Base-by-base conservation (phyloP, 371 early-diverging fungal genomes). In the Mortierella sp. region DNA sequence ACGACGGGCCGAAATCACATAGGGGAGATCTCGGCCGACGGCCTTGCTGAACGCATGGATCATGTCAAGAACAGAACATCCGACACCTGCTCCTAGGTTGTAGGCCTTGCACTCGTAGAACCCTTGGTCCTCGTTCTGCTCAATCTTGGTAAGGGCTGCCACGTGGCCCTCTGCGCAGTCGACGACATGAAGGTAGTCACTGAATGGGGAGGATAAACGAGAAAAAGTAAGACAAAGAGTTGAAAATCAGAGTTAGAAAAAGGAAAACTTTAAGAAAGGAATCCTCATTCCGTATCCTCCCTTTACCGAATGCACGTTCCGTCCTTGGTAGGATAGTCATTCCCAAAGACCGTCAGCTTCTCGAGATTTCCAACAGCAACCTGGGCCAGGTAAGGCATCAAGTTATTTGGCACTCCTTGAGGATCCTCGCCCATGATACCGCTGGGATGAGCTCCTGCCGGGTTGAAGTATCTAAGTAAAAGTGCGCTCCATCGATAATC, bases 131-230 rank as follows among this genome's bases (percentile, higher is more conserved):
- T 69, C 62, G 6, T 80, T 76, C n/a, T 70, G 78, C 30, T 83
- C 81, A 51, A 94, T 80, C 37, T 90, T 87, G 51, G 86, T 80
- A 17, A 96, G 80, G 1, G 96, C 95, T 3, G 84, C 86, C 1
- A 94, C 83, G 75, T 96, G 97, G 3, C 94, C 96, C n/a, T 84
- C 83, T 2, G 95, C 96, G 37, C 95, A 79, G 66, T 96, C 96
- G 56, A 90, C 87, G 0, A 96, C 94, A 79, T 96, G 96, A 55
- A 96, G 87, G 62, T 90, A 96, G 79, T 96, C 96, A 48, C 87
- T 87, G 53, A n/a, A n/a, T n/a, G n/a, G n/a, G n/a, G n/a, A n/a
- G n/a, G n/a, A n/a, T n/a, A n/a, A n/a, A n/a, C n/a, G n/a, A n/a
- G n/a, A n/a, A n/a, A n/a, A n/a, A n/a, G n/a, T n/a, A n/a, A n/a